Conservation (phyloP, 495 filamentous ascomycete species). For the Geopyxis carbonaria region DNA sequence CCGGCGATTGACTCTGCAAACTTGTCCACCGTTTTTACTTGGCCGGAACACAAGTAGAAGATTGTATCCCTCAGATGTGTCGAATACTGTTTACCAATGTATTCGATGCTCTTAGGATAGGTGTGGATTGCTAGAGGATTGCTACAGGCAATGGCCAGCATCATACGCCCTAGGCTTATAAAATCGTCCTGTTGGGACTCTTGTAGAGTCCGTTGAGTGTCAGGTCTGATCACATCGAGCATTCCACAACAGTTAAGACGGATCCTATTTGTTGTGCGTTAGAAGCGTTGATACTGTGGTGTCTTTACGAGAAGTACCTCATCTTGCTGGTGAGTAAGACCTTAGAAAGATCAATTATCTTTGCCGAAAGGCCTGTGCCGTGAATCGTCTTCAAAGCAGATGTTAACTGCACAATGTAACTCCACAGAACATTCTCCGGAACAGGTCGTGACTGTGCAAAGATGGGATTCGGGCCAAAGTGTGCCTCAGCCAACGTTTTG, state of each 20-base stretch:
- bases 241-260: conserved; percentile 79
- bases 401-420: conserved; percentile 83
- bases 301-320: conserved; percentile 12
- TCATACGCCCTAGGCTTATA: conserved; percentile 64
- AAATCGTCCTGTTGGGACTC: conserved; percentile 82
- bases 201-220: conserved; percentile 42
- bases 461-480: conserved; percentile 43
- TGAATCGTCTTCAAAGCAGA: conserved; percentile 79
- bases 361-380: conserved; percentile 57
- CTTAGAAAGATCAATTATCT: conserved; percentile 69
- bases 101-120: conserved; percentile 47
- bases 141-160: conserved; percentile 50
- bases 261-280: conserved; percentile 42
- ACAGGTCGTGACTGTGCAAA: conserved; percentile 25
- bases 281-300: no score
- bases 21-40: conserved; percentile 53
- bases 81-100: conserved; percentile 54
- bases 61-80: conserved; percentile 56
- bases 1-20: conserved; percentile 60
- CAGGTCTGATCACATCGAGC: conserved; percentile 69
- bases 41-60: conserved; percentile 43
- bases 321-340: conserved; percentile 63
- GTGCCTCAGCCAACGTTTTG: conserved; percentile 73
- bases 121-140: conserved; percentile 28
- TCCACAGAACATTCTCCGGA: conserved; percentile 69